phyloP scores from a whole-genome alignment of 768 basidiomycete species.

The Naganishia antarctica region DNA sequence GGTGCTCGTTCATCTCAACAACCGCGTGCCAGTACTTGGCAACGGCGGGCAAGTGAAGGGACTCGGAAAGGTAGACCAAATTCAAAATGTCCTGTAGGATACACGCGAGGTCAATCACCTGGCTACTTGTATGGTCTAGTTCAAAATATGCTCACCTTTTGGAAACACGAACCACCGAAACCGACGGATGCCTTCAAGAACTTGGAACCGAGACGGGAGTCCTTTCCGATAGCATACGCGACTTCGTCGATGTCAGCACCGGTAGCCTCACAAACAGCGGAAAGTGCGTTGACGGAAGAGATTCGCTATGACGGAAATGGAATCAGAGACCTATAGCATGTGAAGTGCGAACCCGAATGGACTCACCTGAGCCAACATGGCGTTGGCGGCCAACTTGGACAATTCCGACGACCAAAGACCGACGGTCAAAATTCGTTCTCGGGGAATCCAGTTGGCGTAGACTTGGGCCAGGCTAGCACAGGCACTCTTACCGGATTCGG shows the following conservation, averaged over 20 bases:
- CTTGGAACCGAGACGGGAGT: conserved; percentile 85
- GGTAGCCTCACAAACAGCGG: conserved; percentile 97
- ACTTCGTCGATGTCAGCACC: conserved; percentile 99
- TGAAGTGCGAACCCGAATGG: neutral
- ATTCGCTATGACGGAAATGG: conserved; percentile 57
- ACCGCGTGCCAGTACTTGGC: conserved; percentile 92
- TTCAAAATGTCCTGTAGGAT: conserved; percentile 79
- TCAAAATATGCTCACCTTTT: conserved; percentile 57
- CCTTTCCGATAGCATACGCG: conserved; percentile 85
- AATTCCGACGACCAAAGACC: conserved; percentile 98
- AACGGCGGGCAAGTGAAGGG: conserved; percentile 88
- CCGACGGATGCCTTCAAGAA: conserved; percentile 71
- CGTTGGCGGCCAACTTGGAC: conserved; percentile 96
- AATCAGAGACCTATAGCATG: neutral
- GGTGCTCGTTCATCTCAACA: conserved; percentile 97
- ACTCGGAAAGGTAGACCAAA: conserved; percentile 93
- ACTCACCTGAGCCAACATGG: conserved; percentile 81
- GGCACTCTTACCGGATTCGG: conserved; percentile 74
- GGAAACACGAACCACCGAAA: conserved; percentile 98
- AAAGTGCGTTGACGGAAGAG: conserved; percentile 94
- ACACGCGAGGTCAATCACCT: neutral
- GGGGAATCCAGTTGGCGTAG: conserved; percentile 92
- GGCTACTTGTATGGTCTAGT: no score
- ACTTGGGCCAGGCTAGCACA: conserved; percentile 70
- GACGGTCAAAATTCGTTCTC: conserved; percentile 78